Evolutionary conservation across 495 filamentous ascomycete species (phyloP).

Genomic region (Saxispiralis lemnorum): DNA sequence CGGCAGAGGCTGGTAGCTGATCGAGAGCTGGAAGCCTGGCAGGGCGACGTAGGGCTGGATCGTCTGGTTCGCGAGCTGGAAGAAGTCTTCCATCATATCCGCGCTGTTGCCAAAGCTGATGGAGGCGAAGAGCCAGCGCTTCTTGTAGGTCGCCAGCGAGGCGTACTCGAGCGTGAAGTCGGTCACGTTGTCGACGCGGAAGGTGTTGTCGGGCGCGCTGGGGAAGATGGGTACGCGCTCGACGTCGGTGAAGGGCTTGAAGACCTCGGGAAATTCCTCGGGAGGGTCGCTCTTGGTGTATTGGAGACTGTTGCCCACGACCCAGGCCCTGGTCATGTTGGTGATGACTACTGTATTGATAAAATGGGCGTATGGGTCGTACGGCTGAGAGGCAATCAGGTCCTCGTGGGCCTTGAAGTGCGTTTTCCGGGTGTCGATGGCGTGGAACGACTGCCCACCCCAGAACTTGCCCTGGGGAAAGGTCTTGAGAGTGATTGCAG

Average conservation of each 20-base stretch:
- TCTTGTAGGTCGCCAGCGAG: constrained; percentile 1
- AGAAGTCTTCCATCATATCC: constrained; percentile 7
- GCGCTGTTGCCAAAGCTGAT: constrained; percentile 5
- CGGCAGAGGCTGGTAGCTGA: constrained; percentile 3
- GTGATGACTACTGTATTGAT: constrained; percentile 5
- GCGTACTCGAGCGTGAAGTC: constrained; percentile 4
- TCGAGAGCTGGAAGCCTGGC: constrained; percentile 2
- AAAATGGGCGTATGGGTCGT: constrained; percentile 3
- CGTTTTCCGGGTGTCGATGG: not conserved
- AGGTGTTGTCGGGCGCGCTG: constrained; percentile 1
- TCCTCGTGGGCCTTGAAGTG: constrained; percentile 2
- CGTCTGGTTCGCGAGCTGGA: constrained; percentile 4
- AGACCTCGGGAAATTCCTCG: constrained; percentile 1
- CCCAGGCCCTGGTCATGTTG: constrained; percentile 1
- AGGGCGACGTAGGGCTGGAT: constrained; percentile 1
- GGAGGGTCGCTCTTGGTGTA: constrained; percentile 6
- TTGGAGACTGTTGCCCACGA: constrained; percentile 4
- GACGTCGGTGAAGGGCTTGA: not conserved
- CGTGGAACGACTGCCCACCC: constrained; percentile 6
- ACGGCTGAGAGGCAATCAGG: constrained; percentile 1
- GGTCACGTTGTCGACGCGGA: constrained; percentile 4
- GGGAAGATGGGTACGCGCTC: not conserved
- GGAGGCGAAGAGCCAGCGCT: constrained; percentile 5
- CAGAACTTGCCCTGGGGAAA: constrained; percentile 3
- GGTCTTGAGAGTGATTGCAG: constrained; percentile 17